Conservation (phyloP, 441 rosid genomes). For the Metrosideros polymorpha region DNA sequence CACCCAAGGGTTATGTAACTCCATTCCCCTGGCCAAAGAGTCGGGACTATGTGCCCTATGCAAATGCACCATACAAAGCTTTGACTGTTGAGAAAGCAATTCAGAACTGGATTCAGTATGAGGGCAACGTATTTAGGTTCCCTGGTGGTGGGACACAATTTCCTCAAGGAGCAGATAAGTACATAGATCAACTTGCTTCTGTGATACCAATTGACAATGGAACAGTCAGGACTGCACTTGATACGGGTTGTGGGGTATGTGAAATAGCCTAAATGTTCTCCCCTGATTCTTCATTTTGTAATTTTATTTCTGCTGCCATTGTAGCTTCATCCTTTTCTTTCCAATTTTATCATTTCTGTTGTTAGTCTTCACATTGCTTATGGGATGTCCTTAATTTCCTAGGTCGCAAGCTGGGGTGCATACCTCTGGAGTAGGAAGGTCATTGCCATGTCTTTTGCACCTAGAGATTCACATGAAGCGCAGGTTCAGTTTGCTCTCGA, state of each 20-base stretch:
- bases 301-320: not conserved
- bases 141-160: constrained; percentile 99
- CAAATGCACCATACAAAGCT: constrained; percentile 94
- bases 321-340: not conserved
- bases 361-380: not conserved
- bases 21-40: constrained; percentile 99
- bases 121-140: constrained; percentile 88
- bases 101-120: constrained; percentile 97
- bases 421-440: constrained; percentile 97
- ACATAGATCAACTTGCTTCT: constrained; percentile 85
- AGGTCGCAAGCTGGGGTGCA: constrained; percentile 99
- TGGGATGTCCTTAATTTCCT: not conserved
- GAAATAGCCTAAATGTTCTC: not conserved
- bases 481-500: constrained; percentile 98
- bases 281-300: not conserved
- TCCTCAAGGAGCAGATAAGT: constrained; percentile 96
- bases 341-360: not conserved
- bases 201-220: constrained; percentile 86
- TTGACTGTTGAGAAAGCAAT: constrained; percentile 98
- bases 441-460: constrained; percentile 93
- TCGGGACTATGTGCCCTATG: constrained; percentile 91
- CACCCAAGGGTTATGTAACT: constrained; percentile 87
- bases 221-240: constrained; percentile 90
- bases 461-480: constrained; percentile 97
- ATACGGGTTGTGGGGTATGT: constrained; percentile 98